phyloP scores from a whole-genome alignment of 495 filamentous ascomycete species.

The Penicillium cinerascens region DNA sequence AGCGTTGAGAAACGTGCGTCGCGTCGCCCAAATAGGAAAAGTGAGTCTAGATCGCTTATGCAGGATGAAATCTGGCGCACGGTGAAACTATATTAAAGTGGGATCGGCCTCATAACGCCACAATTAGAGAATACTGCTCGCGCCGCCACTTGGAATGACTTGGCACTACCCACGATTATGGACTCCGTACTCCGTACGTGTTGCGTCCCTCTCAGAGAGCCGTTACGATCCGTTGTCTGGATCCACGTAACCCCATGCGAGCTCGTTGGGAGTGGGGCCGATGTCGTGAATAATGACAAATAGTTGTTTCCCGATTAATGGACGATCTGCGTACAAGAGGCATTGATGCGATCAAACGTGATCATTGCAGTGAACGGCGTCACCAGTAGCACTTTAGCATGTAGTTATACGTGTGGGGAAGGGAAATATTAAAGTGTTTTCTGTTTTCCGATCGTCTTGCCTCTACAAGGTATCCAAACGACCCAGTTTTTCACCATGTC shows the following conservation, averaged over 20 bases:
- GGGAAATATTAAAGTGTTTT: background rate
- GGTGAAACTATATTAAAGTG: too few species aligned
- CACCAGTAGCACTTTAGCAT: background rate
- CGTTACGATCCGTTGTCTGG: background rate
- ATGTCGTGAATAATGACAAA: constrained; percentile 15
- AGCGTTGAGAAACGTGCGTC: background rate
- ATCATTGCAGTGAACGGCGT: background rate
- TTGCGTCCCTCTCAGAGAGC: background rate
- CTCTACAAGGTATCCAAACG: background rate
- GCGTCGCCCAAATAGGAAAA: background rate
- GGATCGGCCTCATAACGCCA: background rate
- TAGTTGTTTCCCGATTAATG: constrained; percentile 2
- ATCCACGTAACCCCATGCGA: background rate
- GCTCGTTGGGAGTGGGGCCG: constrained; percentile 12
- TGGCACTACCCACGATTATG: background rate
- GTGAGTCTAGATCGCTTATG: background rate
- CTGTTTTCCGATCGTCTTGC: background rate
- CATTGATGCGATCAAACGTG: constrained; percentile 11
- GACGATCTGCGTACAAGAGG: background rate
- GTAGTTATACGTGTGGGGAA: background rate
- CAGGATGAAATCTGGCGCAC: background rate
- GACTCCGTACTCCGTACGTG: too few species aligned
- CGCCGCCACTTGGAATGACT: too few species aligned
- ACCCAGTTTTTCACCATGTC: constrained; percentile 16
- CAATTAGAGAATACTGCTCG: too few species aligned